Conservation (phyloP, 768 basidiomycete genomes). For the Naganishia vishniacii region DNA sequence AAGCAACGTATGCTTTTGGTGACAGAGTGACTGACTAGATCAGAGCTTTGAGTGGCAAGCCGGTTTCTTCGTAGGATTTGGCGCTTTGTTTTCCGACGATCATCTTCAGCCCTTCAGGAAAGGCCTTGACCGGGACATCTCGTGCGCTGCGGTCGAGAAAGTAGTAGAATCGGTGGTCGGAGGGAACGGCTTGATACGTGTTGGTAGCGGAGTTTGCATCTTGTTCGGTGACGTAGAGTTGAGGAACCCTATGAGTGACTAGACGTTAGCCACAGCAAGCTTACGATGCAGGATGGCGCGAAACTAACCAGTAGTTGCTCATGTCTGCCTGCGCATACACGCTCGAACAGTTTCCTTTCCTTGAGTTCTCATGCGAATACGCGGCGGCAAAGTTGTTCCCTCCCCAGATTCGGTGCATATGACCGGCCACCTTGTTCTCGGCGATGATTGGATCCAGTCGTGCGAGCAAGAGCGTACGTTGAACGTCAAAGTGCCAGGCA, state of each 20-base stretch:
- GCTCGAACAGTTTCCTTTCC: slow-evolving; percentile 20
- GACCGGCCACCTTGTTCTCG: slow-evolving; percentile 32
- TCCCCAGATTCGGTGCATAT: slow-evolving; percentile 41
- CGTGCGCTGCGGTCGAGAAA: slow-evolving; percentile 36
- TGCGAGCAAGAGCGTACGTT: neutral
- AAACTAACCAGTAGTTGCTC: slow-evolving; percentile 34
- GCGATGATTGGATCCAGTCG: slow-evolving; percentile 36
- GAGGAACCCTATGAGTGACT: slow-evolving; percentile 18
- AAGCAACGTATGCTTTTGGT: neutral
- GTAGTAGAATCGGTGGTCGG: slow-evolving; percentile 37
- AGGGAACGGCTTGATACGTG: slow-evolving; percentile 13
- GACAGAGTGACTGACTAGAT: slow-evolving; percentile 9
- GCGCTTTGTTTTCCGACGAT: slow-evolving; percentile 38
- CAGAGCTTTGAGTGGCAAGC: slow-evolving; percentile 8
- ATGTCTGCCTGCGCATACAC: slow-evolving; percentile 32
- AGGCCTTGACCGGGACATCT: slow-evolving; percentile 32
- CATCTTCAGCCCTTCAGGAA: slow-evolving; percentile 43
- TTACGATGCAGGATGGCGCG: neutral
- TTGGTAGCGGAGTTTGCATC: slow-evolving; percentile 16
- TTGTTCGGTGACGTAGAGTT: slow-evolving; percentile 26
- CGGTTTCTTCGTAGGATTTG: slow-evolving; percentile 30
- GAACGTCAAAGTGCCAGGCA: slow-evolving; percentile 11
- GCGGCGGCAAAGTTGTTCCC: slow-evolving; percentile 21
- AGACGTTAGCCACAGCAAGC: neutral
- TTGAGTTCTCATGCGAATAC: slow-evolving; percentile 15